These are phyloP conservation scores for Venturia effusa DNA, from an alignment of 2,329 filamentous ascomycete genomes.

Conservation along the genomic window DNA sequence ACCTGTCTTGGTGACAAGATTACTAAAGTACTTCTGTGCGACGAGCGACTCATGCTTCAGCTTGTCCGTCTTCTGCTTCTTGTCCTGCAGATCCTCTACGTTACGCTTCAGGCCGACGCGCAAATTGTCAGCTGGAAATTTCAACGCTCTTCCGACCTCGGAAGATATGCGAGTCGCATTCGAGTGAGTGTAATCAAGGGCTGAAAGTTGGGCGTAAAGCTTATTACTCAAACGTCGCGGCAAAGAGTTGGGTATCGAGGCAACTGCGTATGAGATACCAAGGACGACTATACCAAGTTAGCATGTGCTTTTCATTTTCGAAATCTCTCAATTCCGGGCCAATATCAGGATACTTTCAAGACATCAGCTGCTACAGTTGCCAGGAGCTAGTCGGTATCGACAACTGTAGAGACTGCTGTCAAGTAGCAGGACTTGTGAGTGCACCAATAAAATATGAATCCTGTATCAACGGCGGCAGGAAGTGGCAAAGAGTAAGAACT, in stretches of 20 bases:
- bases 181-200: constrained; percentile 84
- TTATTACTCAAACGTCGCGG: constrained; percentile 78
- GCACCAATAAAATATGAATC: no score
- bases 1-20: constrained; percentile 57
- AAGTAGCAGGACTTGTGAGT: background rate
- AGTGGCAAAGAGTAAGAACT: constrained; percentile 27
- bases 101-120: constrained; percentile 72
- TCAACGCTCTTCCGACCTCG: constrained; percentile 80
- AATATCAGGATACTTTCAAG: background rate
- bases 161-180: constrained; percentile 77
- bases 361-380: background rate
- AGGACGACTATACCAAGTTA: constrained; percentile 47
- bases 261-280: constrained; percentile 68
- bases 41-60: constrained; percentile 73
- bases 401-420: background rate
- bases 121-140: constrained; percentile 76
- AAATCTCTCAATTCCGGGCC: background rate
- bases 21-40: constrained; percentile 81
- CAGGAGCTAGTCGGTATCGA: background rate
- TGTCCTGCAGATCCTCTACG: constrained; percentile 68
- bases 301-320: background rate
- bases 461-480: background rate
- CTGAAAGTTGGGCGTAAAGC: constrained; percentile 66
- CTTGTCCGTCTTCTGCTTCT: constrained; percentile 75
- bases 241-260: constrained; percentile 79